These are phyloP conservation scores for Fistulinella cinereoalba DNA, from an alignment of 1,284 basidiomycete species.

Conservation along the genomic window DNA sequence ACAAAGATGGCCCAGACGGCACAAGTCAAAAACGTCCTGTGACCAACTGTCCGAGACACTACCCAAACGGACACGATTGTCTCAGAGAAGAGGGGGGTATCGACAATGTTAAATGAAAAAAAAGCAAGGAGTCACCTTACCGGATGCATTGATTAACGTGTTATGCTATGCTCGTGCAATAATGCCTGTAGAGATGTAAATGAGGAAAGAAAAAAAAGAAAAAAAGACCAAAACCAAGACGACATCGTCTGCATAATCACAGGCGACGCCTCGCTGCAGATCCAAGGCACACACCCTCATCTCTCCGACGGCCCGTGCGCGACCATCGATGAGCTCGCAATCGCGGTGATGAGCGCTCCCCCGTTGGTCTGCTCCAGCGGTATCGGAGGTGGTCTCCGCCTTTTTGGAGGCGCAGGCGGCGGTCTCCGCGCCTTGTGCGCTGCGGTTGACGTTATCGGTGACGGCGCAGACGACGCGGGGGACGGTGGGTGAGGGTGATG, in stretches of 20 bases:
- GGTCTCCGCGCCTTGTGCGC: slow-evolving; percentile 26
- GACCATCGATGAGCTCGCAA: slow-evolving; percentile 32
- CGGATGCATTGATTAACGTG: slow-evolving; percentile 13
- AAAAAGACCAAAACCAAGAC: slow-evolving; percentile 5
- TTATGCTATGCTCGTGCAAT: slow-evolving; percentile 23
- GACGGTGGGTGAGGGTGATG: slow-evolving; percentile 18
- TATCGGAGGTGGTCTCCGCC: slow-evolving; percentile 64
- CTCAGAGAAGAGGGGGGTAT: not conserved
- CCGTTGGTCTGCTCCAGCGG: slow-evolving; percentile 46
- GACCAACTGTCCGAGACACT: no score
- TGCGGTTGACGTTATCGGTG: slow-evolving; percentile 7
- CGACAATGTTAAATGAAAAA: slow-evolving; percentile 1
- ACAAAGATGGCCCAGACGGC: no score
- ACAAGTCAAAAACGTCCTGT: no score
- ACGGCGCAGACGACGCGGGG: slow-evolving; percentile 14
- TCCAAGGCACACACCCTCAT: slow-evolving; percentile 6
- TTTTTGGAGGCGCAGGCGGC: slow-evolving; percentile 55
- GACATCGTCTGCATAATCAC: slow-evolving; percentile 4
- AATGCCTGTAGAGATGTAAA: slow-evolving; percentile 17
- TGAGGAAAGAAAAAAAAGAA: slow-evolving; percentile 12
- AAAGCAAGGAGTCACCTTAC: slow-evolving; percentile 6
- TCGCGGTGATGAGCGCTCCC: slow-evolving; percentile 52
- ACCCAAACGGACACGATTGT: not conserved
- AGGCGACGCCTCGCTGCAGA: slow-evolving; percentile 4
- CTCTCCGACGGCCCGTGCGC: slow-evolving; percentile 14